Base-by-base conservation (phyloP, 2,329 filamentous ascomycete genomes). In the Beauveria brongniartii region DNA sequence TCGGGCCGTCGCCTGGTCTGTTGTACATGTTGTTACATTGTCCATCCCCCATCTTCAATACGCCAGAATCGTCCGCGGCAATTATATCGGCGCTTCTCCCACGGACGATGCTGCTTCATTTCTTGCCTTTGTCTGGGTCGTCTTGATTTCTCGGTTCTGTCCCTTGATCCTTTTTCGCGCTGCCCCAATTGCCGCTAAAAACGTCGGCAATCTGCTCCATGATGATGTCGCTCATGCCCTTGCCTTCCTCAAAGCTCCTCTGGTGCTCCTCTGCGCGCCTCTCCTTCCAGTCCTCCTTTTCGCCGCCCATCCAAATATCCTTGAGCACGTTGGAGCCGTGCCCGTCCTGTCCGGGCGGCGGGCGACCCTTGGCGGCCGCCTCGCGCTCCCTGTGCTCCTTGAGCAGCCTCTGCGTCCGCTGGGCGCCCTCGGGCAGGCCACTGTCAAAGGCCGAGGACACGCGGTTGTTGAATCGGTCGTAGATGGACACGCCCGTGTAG, bases 291-390 rank as follows among this genome's bases (percentile, higher is more conserved):
- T 80, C 76, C 50, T 78, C 75, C n/a, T 71, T 71, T 69, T 84
- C 82, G 43, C 76, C 77, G 40, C 83, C 84, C 78, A 84, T 81
- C 84, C 83, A 86, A 18, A 85, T 69, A 64, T 76, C 76, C 64
- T 79, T 73, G 59, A 83, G 69, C 54, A 71, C 55, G 64, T 52
- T 67, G 62, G 62, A 69, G 66, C 74, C 69, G 61, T 73, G 68
- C 41, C 70, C 68, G 67, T 50, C 50, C 61, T 69, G 65, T 5
- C 30, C 24, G 20, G 59, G 63, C 55, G 67, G 68, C 34, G 46
- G 12, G 2, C 46, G n/a, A 1, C 57, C 57, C 54, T 67, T 68
- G 44, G 65, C 62, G 44, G 69, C 69, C 9, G 71, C 72, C 65
- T 75, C 72, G 26, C 72, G 68, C 70, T 74, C 74, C 59, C 70